Conservation (phyloP, 1,284 basidiomycete genomes). For the Mycosarcoma mackinlayi region DNA sequence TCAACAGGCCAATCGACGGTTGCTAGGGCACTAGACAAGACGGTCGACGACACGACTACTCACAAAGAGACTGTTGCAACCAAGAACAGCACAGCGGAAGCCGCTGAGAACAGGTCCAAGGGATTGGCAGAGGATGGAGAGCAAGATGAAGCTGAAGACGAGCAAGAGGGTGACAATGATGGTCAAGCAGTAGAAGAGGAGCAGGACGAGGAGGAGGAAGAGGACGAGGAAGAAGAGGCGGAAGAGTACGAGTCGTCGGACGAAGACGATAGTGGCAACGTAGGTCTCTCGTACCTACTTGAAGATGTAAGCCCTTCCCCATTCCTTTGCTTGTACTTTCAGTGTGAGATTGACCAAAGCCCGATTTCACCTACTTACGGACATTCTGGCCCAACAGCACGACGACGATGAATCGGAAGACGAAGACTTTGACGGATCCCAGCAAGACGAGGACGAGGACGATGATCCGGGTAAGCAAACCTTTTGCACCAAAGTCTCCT, state of each 20-base stretch:
- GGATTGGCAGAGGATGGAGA: too few relatives aligned
- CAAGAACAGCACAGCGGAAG: neutral
- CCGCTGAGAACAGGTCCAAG: neutral
- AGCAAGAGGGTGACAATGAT: neutral
- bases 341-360: neutral
- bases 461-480: slow-evolving; percentile 33
- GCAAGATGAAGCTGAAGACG: neutral
- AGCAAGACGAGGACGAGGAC: slow-evolving; percentile 41
- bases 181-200: neutral
- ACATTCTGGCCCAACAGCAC: slow-evolving; percentile 8
- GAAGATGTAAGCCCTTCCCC: slow-evolving; percentile 22
- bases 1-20: neutral
- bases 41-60: neutral
- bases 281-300: slow-evolving; percentile 30
- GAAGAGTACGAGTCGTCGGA: neutral
- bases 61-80: neutral
- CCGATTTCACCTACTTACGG: neutral
- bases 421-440: slow-evolving; percentile 31
- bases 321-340: too few relatives aligned
- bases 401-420: slow-evolving; percentile 36
- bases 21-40: neutral
- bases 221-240: slow-evolving; percentile 9
- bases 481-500: too few relatives aligned
- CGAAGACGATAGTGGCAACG: slow-evolving; percentile 13
- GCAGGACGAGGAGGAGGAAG: slow-evolving; percentile 2